Percentiles rank a stretch among this genome's conserved stretches.
Conservation (phyloP, 306 rosid genomes). For the Astragalus glycyphyllos region DNA sequence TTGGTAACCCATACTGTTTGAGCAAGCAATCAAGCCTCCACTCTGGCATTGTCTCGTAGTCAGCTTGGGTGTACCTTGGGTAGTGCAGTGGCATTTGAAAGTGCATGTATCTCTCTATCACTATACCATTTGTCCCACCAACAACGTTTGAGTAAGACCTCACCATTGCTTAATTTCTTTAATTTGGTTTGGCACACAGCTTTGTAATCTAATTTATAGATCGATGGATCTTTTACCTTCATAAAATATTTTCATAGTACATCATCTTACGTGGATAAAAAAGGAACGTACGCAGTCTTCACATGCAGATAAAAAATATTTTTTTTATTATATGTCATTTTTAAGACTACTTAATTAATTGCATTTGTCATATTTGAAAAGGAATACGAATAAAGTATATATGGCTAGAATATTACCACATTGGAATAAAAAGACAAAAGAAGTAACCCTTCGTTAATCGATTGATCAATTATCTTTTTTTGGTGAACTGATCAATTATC, state of each 20-base stretch:
- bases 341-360: too few relatives aligned
- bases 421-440: too few relatives aligned
- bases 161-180: not conserved
- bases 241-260: too few relatives aligned
- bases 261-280: too few relatives aligned
- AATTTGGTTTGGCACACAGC: too few relatives aligned
- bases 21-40: conserved; percentile 75
- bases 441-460: not conserved
- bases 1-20: conserved; percentile 63
- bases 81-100: conserved; percentile 79
- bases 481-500: too few relatives aligned
- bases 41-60: conserved; percentile 74
- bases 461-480: not conserved
- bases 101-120: conserved; percentile 38
- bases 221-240: too few relatives aligned
- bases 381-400: not conserved
- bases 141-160: not conserved
- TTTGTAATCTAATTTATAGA: too few relatives aligned
- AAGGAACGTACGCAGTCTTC: too few relatives aligned
- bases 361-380: too few relatives aligned
- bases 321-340: too few relatives aligned
- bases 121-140: not conserved
- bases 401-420: not conserved
- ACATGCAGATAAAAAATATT: too few relatives aligned
- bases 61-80: conserved; percentile 63